phyloP scores from a whole-genome alignment of 2,329 filamentous ascomycete species.

The Fusarium luffae region DNA sequence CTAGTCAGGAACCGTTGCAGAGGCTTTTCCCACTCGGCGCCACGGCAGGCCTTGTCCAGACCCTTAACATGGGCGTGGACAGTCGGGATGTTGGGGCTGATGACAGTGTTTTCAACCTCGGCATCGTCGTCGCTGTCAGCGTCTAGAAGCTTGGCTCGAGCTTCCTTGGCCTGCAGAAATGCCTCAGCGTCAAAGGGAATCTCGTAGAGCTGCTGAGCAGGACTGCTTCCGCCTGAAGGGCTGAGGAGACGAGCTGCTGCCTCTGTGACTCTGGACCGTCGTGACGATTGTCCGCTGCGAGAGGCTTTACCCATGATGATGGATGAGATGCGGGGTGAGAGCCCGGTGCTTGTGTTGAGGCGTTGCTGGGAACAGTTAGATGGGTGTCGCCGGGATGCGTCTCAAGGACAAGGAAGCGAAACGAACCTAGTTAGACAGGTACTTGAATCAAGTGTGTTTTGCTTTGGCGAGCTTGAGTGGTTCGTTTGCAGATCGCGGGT shows the following conservation, averaged over 20 bases:
- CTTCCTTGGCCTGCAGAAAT: constrained; percentile 18
- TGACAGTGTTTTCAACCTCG: constrained; percentile 8
- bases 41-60: constrained; percentile 27
- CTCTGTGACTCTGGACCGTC: constrained; percentile 5
- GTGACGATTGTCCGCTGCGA: constrained; percentile 2
- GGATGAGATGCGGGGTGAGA: constrained; percentile 19
- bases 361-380: not conserved
- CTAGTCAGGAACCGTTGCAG: constrained; percentile 25
- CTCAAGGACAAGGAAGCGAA: not conserved
- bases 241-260: constrained; percentile 5
- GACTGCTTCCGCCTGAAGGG: constrained; percentile 14
- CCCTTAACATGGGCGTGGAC: constrained; percentile 27
- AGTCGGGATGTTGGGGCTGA: constrained; percentile 9
- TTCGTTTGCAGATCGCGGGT: constrained; percentile 31
- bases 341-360: not conserved
- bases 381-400: not conserved
- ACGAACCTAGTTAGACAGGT: constrained; percentile 18
- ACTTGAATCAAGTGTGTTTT: constrained; percentile 10
- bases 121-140: constrained; percentile 21
- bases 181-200: constrained; percentile 30
- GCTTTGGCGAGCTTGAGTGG: constrained; percentile 27
- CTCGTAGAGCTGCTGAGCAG: constrained; percentile 20
- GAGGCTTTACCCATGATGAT: constrained; percentile 25
- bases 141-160: constrained; percentile 14
- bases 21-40: constrained; percentile 28